Evolutionary conservation across 257 asterid genomes (phyloP), one percentile per base, ranked within the genome.

Genomic region (Plantago elongata): DNA sequence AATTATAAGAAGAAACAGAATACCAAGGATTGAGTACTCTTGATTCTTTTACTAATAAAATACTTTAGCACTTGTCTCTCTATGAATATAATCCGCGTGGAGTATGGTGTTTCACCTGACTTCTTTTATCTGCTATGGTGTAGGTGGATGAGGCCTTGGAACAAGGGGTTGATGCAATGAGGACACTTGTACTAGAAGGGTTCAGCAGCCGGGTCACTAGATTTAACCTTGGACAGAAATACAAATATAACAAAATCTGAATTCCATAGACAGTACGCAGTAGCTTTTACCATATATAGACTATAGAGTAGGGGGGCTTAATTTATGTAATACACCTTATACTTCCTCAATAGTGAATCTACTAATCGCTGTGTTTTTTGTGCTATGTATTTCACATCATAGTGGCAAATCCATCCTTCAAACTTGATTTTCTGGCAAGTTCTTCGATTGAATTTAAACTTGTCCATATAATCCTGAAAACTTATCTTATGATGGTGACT

Each of bases 211-310:
- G 82, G 44, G 71, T 89, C 40, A 87, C 70, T 46, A 84, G 96
- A 71, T 93, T 93, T 77, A 89, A 93, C 74, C 87, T 93, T 51
- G 95, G 95, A 5, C 97, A 93, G 85, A 93, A 87, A 66, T 87
- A 87, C 83, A 93, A 93, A 75, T 93, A 82, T 69, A 84, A 89
- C 76, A 79, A 77, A 71, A 87, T 85, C 62, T 79, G 74, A 84
- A 67, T 30, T n/a, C 40, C 45, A 40, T 27, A 27, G 30, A 34
- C 30, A 22, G 30, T 51, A 60, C 45, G 16, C 42, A 5, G 43
- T 29, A 65, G 34, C 18, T 30, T 7, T 38, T 57, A 18, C 52
- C 22, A 13, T 57, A 22, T 22, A 22, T 22, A 9, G 2, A 22
- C 14, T 14, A 37, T 60, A 27, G 29, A n/a, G 9, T 42, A 38